Evolutionary conservation across 2,329 filamentous ascomycete species (phyloP), one percentile per base, ranked within the genome.

Genomic region (Ascochyta viciae-villosae): DNA sequence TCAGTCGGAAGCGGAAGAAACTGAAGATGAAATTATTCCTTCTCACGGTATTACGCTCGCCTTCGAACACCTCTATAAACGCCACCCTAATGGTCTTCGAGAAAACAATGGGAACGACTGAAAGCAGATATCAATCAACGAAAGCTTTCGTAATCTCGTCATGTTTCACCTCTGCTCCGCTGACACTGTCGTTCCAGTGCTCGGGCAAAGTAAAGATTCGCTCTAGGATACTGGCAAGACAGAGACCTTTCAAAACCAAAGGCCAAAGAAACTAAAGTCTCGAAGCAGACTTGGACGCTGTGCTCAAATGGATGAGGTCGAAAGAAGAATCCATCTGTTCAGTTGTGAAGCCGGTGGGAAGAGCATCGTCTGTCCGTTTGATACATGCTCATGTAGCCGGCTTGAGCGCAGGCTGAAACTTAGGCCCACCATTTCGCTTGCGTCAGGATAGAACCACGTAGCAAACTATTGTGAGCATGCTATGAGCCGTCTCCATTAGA

Each of bases 21-120:
- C 26, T 40, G 27, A 41, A 45, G n/a, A 24, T 57, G 12, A 33
- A 52, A 57, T 57, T 52, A 48, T 37, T 38, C 53, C 27, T 43
- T 33, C 24, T 33, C 37, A 46, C 42, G 38, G 48, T 51, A 47
- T 27, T 39, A 56, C 43, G 54, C 40, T 52, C 48, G 54, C 44
- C 44, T 16, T 22, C 23, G 38, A 56, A 61, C 63, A 70, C 62
- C 67, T 73, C 70, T 73, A 71, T 64, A 26, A 66, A 71, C 68
- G 60, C 68, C 65, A 48, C 58, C 66, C 67, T 67, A 63, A 58
- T 46, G 51, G 49, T 63, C 59, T 63, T 61, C 48, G 44, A 49
- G 44, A 52, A 51, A 52, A 49, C 51, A 48, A 47, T 35, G 16
- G 13, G 26, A 45, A 45, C 27, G 35, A 48, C 22, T 19, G 48